A percentile compares a stretch with the other conserved stretches of the same genome.
Evolutionary conservation across 2,329 filamentous ascomycete species (phyloP).

Genomic region (Diaporthe sp.): DNA sequence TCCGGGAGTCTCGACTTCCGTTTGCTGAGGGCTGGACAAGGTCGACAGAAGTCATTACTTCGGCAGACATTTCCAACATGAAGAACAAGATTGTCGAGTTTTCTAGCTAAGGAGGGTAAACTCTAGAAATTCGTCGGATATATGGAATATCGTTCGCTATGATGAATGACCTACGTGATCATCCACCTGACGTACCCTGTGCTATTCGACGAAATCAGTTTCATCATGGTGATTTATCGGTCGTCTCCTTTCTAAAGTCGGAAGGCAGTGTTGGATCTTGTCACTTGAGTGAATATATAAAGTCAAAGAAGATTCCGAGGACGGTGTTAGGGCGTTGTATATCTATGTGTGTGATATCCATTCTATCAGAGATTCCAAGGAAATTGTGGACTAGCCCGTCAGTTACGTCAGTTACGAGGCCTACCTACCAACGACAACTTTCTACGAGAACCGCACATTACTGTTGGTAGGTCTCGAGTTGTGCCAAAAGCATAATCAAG

Average conservation of each 20-base stretch:
- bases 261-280: neutral
- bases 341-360: neutral
- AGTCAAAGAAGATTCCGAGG: no score
- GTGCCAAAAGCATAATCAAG: neutral
- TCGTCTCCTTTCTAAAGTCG: no score
- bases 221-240: no score
- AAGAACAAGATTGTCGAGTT: constrained; percentile 9
- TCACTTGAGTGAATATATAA: neutral
- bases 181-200: neutral
- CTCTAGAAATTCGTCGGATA: neutral
- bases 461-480: neutral
- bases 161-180: no score
- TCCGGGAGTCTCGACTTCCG: constrained; percentile 19
- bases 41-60: constrained; percentile 18
- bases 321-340: neutral
- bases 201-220: no score
- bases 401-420: no score
- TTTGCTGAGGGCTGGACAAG: constrained; percentile 26
- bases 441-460: neutral
- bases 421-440: neutral
- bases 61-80: constrained; percentile 11
- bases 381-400: neutral
- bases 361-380: neutral
- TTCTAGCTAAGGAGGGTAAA: neutral
- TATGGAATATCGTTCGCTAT: neutral